A percentile compares a stretch with the other conserved stretches of the same genome.
Evolutionary conservation across 257 asterid species (phyloP).

Genomic region (Cordia subcordata): DNA sequence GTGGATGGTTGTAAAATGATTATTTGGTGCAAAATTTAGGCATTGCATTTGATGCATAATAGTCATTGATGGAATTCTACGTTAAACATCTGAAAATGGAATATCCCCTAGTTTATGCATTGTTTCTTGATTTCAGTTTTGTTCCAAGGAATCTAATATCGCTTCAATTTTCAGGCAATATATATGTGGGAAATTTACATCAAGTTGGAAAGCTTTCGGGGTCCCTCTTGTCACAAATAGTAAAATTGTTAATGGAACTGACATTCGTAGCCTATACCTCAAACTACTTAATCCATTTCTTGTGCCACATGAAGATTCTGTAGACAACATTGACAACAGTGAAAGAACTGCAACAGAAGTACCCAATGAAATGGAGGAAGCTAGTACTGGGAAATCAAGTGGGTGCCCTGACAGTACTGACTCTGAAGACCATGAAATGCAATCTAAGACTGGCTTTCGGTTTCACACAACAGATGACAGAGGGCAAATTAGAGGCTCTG

Average conservation of each 20-base stretch:
- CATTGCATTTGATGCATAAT: no score
- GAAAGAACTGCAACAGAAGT: conserved; percentile 32
- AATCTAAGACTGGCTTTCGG: conserved; percentile 39
- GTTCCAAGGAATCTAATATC: conserved; percentile 18
- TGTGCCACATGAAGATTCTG: conserved; percentile 32
- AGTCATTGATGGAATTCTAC: no score
- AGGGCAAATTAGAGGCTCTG: conserved; percentile 39
- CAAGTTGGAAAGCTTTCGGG: conserved; percentile 67
- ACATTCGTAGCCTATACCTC: conserved; percentile 43
- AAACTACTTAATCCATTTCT: conserved; percentile 57
- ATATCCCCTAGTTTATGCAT: no score
- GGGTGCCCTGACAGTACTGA: conserved; percentile 31
- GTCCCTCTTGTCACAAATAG: conserved; percentile 58
- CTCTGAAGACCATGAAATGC: conserved; percentile 34
- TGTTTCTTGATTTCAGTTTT: conserved; percentile 4
- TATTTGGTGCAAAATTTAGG: no score
- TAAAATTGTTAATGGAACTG: conserved; percentile 54
- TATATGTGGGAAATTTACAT: conserved; percentile 35
- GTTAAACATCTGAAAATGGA: no score
- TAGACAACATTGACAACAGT: conserved; percentile 21
- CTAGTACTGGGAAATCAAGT: conserved; percentile 28
- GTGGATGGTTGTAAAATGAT: no score
- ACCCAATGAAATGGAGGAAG: conserved; percentile 25
- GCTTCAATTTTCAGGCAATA: conserved; percentile 43
- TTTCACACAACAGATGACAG: conserved; percentile 67